A percentile compares a stretch with the other conserved stretches of the same genome.
These are phyloP conservation scores for Neurospora sp. DNA, from an alignment of 2,329 filamentous ascomycete species.

Conservation along the genomic window DNA sequence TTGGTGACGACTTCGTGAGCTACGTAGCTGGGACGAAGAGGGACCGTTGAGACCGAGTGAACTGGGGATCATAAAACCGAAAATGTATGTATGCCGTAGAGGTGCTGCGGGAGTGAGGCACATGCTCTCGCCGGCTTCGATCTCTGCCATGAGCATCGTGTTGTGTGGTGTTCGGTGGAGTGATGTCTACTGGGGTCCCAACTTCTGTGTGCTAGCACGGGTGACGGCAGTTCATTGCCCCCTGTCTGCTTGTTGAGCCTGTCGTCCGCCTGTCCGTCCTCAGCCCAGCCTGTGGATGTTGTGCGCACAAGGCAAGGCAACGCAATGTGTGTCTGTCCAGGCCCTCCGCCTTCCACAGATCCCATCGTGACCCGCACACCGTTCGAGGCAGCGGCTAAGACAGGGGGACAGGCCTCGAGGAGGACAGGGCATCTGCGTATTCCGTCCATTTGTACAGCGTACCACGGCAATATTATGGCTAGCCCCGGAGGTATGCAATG, in stretches of 20 bases:
- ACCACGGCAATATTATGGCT: background rate
- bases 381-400: background rate
- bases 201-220: background rate
- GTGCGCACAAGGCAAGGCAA: background rate
- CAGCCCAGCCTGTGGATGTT: background rate
- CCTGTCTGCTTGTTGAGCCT: background rate
- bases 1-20: background rate
- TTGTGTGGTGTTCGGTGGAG: background rate
- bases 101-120: background rate
- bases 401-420: background rate
- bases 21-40: background rate
- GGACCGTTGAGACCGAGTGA: background rate
- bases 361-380: constrained; percentile 9
- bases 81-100: background rate
- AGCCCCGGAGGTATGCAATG: background rate
- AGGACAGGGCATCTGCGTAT: background rate
- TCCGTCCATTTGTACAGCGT: background rate
- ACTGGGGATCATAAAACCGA: background rate
- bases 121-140: background rate
- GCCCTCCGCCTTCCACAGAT: constrained; percentile 13
- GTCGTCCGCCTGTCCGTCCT: background rate
- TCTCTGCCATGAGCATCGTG: background rate
- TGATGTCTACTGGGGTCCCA: background rate
- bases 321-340: background rate
- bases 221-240: background rate